Evolutionary conservation across 1,284 basidiomycete genomes (phyloP), one percentile per base, ranked within the genome.

Genomic region (Bjerkandera adusta): DNA sequence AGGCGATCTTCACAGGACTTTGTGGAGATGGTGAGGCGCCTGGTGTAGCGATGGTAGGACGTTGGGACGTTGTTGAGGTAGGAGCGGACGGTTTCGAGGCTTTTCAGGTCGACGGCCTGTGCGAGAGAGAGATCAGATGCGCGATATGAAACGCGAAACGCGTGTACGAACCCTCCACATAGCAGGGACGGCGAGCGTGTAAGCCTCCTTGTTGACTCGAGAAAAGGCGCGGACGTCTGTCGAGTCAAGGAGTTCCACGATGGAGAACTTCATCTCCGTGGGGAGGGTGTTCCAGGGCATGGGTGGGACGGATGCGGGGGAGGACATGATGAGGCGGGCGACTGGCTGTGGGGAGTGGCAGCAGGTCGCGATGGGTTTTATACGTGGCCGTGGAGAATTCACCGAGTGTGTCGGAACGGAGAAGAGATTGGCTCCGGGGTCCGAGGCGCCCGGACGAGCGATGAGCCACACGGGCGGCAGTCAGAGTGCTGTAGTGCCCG

Each of bases 21-120:
- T 41, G 75, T 82, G 62, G 66, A 75, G 47, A 87, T 57, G 53
- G 75, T 65, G 49, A 88, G 75, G 16, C 72, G 66, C 52, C 73
- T 74, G 52, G 83, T 81, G 62, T 79, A 72, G 3, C 65, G 52
- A 55, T 68, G 73, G 60, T 85, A 83, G 25, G 56, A 55, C 11
- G 69, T 54, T 13, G 85, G 84, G 40, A 87, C 82, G 47, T 74
- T 69, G 36, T 71, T 64, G 15, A 78, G 64, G 62, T 85, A 88
- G 21, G 65, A 63, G 29, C 64, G 58, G 21, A 86, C 68, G 6
- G 73, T 69, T 21, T 70, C 60, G 34, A 70, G 64, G 50, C 63
- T 69, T 42, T 68, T 56, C 49, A 88, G 65, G 47, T 70, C 68
- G 42, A 88, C 75, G 34, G 50, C 52, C 66, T 67, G 50, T 24